Conservation (phyloP, 352 stramenopile species). For the Phytophthora capsici region DNA sequence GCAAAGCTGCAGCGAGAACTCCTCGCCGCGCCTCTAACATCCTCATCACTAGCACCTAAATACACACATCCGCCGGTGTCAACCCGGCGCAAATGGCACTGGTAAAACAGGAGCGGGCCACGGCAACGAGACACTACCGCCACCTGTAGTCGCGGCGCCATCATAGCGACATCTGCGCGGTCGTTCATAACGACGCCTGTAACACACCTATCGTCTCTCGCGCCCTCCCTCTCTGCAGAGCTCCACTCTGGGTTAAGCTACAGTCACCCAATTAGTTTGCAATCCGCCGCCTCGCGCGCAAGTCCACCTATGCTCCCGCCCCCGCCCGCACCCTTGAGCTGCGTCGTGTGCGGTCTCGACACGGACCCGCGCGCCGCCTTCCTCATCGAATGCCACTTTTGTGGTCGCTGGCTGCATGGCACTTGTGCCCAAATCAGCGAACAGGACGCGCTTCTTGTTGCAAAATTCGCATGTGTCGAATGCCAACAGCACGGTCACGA, state of each 20-base stretch:
- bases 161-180: constrained; percentile 18
- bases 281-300: constrained; percentile 23
- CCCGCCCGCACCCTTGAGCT: constrained; percentile 7
- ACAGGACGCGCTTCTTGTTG: constrained; percentile 59
- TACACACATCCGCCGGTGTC: constrained; percentile 22
- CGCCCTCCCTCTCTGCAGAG: constrained; percentile 14
- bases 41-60: not conserved
- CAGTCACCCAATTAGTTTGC: constrained; percentile 14
- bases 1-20: constrained; percentile 1
- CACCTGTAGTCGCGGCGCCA: constrained; percentile 16
- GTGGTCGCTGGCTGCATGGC: constrained; percentile 67
- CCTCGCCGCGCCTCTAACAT: constrained; percentile 5
- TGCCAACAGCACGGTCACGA: constrained; percentile 51
- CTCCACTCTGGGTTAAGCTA: constrained; percentile 12
- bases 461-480: constrained; percentile 56
- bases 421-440: constrained; percentile 62
- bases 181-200: constrained; percentile 18
- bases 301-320: constrained; percentile 17
- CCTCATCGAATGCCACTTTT: constrained; percentile 75
- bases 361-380: constrained; percentile 46
- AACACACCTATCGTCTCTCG: constrained; percentile 22
- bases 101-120: constrained; percentile 13
- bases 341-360: constrained; percentile 37
- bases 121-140: constrained; percentile 10
- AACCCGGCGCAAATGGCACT: not conserved